These are phyloP conservation scores for Cyphellophora attinorum DNA, from an alignment of 2,329 filamentous ascomycete genomes.

Conservation along the genomic window DNA sequence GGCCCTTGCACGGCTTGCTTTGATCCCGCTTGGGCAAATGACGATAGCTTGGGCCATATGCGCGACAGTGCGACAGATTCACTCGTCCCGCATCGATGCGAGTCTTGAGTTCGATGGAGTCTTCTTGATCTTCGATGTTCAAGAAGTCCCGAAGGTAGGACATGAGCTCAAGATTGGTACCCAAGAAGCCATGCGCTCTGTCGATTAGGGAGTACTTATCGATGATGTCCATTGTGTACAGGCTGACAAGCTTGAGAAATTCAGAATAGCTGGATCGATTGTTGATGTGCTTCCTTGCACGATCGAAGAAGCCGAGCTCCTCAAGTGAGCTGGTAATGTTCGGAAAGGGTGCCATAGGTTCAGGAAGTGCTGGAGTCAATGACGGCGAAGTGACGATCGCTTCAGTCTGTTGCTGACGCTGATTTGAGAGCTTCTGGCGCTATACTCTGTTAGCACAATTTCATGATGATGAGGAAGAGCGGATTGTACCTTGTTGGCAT, in stretches of 20 bases:
- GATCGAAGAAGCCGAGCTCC: slow-evolving; percentile 88
- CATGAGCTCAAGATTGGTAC: slow-evolving; percentile 80
- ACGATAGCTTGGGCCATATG: slow-evolving; percentile 91
- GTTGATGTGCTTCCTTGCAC: slow-evolving; percentile 89
- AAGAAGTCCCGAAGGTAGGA: slow-evolving; percentile 80
- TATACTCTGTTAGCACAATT: slow-evolving; percentile 1
- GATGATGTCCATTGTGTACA: slow-evolving; percentile 88
- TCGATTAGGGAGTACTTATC: slow-evolving; percentile 74
- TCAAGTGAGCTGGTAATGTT: slow-evolving; percentile 68
- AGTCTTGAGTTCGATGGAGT: slow-evolving; percentile 68
- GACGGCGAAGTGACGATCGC: slow-evolving; percentile 63
- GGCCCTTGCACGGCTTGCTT: slow-evolving; percentile 82
- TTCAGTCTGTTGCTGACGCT: slow-evolving; percentile 34
- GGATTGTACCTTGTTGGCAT: slow-evolving; percentile 45
- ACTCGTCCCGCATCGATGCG: slow-evolving; percentile 69
- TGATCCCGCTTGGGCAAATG: slow-evolving; percentile 83
- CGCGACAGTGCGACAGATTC: slow-evolving; percentile 90
- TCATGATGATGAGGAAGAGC: slow-evolving; percentile 1
- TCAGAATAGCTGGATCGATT: slow-evolving; percentile 91
- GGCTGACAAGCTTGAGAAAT: slow-evolving; percentile 92
- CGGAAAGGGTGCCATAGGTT: slow-evolving; percentile 70
- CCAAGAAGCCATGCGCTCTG: slow-evolving; percentile 77
- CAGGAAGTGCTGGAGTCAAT: slow-evolving; percentile 76
- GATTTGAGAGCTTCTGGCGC: slow-evolving; percentile 14
- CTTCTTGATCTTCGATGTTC: slow-evolving; percentile 64